Evolutionary conservation across 2,329 filamentous ascomycete genomes (phyloP), one percentile per base, ranked within the genome.

Genomic region (Colletotrichum falcatum): DNA sequence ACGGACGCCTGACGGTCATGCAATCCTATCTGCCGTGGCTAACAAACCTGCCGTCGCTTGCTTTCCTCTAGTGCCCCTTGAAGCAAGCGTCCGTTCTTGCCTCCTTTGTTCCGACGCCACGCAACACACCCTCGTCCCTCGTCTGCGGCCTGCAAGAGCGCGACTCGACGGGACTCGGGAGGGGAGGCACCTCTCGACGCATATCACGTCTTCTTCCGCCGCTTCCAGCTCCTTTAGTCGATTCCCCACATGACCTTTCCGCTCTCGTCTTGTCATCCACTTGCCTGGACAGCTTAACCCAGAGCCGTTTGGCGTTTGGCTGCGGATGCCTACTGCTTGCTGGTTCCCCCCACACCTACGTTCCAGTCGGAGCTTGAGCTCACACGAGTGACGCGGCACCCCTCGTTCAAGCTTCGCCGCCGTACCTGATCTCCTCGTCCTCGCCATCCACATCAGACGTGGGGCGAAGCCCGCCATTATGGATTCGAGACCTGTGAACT

Each of bases 261-360:
- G 23, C 39, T 35, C 65, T 61, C 46, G 16, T 66, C 49, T 66
- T 33, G 18, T 37, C 62, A 18, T 11, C 51, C 39, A 55, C 44
- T 58, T 64, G 51, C 65, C 55, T 65, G 54, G 46, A 48, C 55
- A 60, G 63, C 56, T 51, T 33, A 37, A 39, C 28, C 42, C 63
- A 51, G 62, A 70, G 48, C 66, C 61, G 46, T 69, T 69, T 69
- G 66, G 56, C 49, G 46, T 69, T 69, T 69, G 61, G 56, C n/a
- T n/a, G n/a, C 42, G 33, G 28, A 61, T 61, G 44, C 23, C 51
- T 61, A 44, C 35, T 48, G 39, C 14, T 42, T 42, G 49, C 39
- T 58, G 16, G 53, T 20, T 20, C 60, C 65, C 26, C 61, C 60
- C 44, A 68, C 53, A 46, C 18, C 55, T n/a, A 26, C 37, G 37